Evolutionary conservation across 345 rosid genomes (phyloP).

Genomic region (Gossypioides kirkii): DNA sequence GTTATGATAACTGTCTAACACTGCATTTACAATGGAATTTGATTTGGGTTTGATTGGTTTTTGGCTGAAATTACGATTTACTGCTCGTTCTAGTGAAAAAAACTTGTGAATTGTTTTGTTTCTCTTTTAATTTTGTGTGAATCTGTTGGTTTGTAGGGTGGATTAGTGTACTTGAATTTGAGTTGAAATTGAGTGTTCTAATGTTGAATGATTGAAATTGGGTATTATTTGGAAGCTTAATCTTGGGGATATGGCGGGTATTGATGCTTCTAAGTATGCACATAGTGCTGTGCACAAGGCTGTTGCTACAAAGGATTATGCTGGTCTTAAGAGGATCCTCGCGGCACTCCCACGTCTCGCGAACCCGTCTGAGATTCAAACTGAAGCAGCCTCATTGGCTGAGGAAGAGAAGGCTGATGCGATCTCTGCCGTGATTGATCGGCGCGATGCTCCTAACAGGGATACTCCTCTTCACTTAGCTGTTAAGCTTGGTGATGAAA

Average conservation of each 20-base stretch:
- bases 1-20: neutral
- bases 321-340: constrained; percentile 57
- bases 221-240: no score
- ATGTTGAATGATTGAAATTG: constrained; percentile 20
- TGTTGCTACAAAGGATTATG: constrained; percentile 59
- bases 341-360: constrained; percentile 65
- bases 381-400: constrained; percentile 59
- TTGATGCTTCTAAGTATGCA: constrained; percentile 72
- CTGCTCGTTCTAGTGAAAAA: neutral
- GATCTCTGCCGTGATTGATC: constrained; percentile 63
- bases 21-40: neutral
- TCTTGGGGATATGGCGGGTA: constrained; percentile 50
- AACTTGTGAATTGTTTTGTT: neutral
- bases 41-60: neutral
- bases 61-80: neutral
- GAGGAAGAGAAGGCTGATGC: constrained; percentile 90
- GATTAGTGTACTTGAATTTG: constrained; percentile 13
- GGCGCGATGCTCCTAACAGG: constrained; percentile 82
- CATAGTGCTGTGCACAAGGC: constrained; percentile 87
- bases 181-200: constrained; percentile 3
- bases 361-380: constrained; percentile 60
- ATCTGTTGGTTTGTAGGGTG: constrained; percentile 9
- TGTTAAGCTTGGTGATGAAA: constrained; percentile 77
- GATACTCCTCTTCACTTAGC: constrained; percentile 95
- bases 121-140: neutral